Conservation (phyloP, 108 stramenopile species). For the Asterionellopsis glacialis region DNA sequence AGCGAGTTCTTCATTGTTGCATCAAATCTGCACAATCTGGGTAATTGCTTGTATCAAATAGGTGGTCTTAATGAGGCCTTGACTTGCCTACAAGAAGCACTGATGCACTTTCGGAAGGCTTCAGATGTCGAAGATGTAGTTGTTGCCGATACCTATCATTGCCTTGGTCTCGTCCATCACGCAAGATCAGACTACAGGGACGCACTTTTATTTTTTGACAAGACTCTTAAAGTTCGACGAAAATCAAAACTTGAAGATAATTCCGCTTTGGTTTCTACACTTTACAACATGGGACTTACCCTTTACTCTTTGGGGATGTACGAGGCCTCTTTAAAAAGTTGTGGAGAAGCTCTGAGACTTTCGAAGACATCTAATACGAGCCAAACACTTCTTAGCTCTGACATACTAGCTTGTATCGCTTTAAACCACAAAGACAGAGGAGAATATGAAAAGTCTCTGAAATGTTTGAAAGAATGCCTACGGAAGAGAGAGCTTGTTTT, state of each 20-base stretch:
- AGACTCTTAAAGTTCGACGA: constrained; percentile 27
- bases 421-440: constrained; percentile 29
- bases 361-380: constrained; percentile 17
- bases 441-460: constrained; percentile 31
- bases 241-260: constrained; percentile 17
- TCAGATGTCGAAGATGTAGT: constrained; percentile 32
- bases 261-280: constrained; percentile 24
- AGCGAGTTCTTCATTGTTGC: constrained; percentile 30
- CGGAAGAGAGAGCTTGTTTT: background rate
- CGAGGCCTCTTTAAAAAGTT: constrained; percentile 31
- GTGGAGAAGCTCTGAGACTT: constrained; percentile 35
- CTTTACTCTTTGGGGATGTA: constrained; percentile 33
- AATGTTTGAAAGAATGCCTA: constrained; percentile 27
- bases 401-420: constrained; percentile 36
- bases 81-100: constrained; percentile 31
- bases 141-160: constrained; percentile 43
- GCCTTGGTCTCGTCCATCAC: constrained; percentile 31
- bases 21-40: constrained; percentile 43
- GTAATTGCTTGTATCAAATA: constrained; percentile 34
- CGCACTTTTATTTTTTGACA: constrained; percentile 25
- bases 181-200: constrained; percentile 33
- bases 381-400: constrained; percentile 18
- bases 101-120: constrained; percentile 15
- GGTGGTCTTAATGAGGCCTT: constrained; percentile 33
- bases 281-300: constrained; percentile 29